Evolutionary conservation across 805 yeast genomes (phyloP), one percentile per base, ranked within the genome.

Genomic region (Candida ficus): DNA sequence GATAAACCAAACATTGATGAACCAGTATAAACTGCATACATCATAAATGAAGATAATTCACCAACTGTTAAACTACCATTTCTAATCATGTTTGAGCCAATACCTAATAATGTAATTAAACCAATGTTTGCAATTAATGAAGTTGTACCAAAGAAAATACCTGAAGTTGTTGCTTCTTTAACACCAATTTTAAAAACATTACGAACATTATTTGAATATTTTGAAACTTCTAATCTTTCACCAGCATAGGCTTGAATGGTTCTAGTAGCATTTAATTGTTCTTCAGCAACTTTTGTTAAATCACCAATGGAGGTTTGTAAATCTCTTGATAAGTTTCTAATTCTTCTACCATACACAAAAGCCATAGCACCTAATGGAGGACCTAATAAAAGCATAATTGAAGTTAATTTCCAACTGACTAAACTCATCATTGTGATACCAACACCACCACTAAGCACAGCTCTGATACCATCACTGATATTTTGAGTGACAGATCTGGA

Each of bases 11-110:
- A 84, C 53, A 90, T 85, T 8, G 96, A 87, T n/a, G 88, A 71
- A 1, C 96, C 98, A 2, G 96, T 84, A 61, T 86, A 91, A 1
- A 87, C 87, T 0, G 97, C 93, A 63, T 91, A 91, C 93, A 91
- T 84, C 80, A 90, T 82, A 61, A 89, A 91, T 37, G 95, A 83
- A 6, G 95, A 83, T 33, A 91, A 70, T 53, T 90, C 96, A 39
- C 98, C 98, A 29, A 89, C 75, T 0, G 95, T 75, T 42, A 91
- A 62, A 31, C 78, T 77, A 0, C 96, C 96, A 29, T 66, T 65
- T 29, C 80, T 70, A 19, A 91, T 93, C 80, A 91, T 78, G 39
- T 77, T 73, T 1, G 95, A 83, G 4, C 98, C 98, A 16, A 86
- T 69, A 6, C 83, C 76, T 23, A 91, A 69, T 40, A 91, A 63